Evolutionary conservation across 805 yeast genomes (phyloP).

Genomic region (Hemisphaericaspora nanyangensis): DNA sequence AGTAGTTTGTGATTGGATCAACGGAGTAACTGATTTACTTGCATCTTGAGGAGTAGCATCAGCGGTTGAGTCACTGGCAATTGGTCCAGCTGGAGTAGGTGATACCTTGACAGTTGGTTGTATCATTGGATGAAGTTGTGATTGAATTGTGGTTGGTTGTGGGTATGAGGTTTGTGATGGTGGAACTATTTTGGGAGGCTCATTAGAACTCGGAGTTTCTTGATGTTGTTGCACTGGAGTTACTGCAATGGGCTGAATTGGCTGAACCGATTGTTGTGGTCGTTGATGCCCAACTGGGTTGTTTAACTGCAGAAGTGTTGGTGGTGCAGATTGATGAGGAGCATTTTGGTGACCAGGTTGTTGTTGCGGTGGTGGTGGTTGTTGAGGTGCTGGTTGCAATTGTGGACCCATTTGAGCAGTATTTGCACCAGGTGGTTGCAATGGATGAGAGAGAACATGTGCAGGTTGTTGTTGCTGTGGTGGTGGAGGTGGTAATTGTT

Average conservation of each 20-base stretch:
- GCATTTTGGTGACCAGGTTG: conserved; percentile 14
- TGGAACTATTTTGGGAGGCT: background rate
- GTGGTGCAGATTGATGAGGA: conserved; percentile 9
- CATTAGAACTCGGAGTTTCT: conserved; percentile 5
- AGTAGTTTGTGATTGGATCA: background rate
- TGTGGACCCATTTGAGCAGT: conserved; percentile 5
- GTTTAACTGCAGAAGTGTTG: conserved; percentile 4
- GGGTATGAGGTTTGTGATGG: background rate
- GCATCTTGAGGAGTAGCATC: conserved; percentile 7
- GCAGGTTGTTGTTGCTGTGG: conserved; percentile 9
- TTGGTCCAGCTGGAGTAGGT: conserved; percentile 1
- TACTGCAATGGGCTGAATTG: conserved; percentile 2
- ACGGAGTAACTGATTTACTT: conserved; percentile 2
- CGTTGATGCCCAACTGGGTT: conserved; percentile 3
- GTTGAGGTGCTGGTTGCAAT: conserved; percentile 13
- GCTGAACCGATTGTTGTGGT: conserved; percentile 3
- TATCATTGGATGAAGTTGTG: background rate
- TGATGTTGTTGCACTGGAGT: conserved; percentile 2
- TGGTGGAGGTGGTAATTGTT: conserved; percentile 6
- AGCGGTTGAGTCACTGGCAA: conserved; percentile 3
- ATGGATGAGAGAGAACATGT: conserved; percentile 5
- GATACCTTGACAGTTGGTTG: background rate
- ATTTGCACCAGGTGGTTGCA: background rate
- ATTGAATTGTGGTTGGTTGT: background rate
- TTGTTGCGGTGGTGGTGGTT: conserved; percentile 10